Conservation (phyloP, 208 protist species). For the Naegleria lovaniensis region DNA sequence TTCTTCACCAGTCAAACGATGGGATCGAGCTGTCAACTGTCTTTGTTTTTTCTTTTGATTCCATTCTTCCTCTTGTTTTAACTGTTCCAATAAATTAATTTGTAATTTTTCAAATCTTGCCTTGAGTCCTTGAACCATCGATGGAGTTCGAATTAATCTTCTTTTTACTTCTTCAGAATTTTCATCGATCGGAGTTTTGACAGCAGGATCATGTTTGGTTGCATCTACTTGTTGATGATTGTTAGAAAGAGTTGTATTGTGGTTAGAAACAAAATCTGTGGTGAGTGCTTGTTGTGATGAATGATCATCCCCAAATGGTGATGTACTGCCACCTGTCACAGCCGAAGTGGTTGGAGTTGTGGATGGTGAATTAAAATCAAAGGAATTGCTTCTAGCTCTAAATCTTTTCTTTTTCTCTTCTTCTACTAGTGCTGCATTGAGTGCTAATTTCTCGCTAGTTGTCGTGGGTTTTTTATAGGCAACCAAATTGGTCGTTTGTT, state of each 20-base stretch:
- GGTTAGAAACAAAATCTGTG: not conserved
- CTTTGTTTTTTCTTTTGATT: not conserved
- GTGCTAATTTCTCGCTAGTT: not conserved
- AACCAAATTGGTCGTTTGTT: too few relatives aligned
- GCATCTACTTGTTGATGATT: too few relatives aligned
- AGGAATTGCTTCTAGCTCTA: conserved; percentile 4
- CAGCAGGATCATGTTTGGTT: not conserved
- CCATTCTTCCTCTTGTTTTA: not conserved
- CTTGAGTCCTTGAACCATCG: not conserved
- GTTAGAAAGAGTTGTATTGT: not conserved
- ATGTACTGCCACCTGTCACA: not conserved
- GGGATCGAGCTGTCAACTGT: not conserved
- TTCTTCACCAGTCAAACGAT: not conserved
- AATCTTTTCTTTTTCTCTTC: not conserved
- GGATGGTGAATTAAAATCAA: not conserved
- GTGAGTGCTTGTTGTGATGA: not conserved
- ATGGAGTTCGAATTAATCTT: not conserved
- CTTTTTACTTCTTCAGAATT: not conserved
- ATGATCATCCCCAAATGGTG: not conserved
- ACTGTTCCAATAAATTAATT: not conserved
- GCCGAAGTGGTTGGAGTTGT: not conserved
- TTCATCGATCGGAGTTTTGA: not conserved
- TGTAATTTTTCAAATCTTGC: not conserved
- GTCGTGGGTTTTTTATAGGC: not conserved
- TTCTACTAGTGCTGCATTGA: not conserved